These are phyloP conservation scores for Debaryomyces nepalensis DNA, from an alignment of 1,139 yeast species.

Conservation along the genomic window DNA sequence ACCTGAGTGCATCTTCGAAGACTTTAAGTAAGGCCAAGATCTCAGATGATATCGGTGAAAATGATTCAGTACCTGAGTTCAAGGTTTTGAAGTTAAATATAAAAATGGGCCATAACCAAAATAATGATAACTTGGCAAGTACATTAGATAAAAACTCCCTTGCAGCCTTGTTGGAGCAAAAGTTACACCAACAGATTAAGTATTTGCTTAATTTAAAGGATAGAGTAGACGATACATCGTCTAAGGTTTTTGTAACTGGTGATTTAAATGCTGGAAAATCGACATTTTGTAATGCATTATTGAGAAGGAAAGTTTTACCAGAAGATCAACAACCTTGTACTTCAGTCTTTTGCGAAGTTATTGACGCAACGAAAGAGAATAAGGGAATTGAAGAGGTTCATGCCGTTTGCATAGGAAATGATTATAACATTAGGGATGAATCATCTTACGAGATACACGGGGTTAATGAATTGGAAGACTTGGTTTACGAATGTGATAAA, in stretches of 20 bases:
- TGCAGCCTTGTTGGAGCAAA: conserved; percentile 67
- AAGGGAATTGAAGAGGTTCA: conserved; percentile 85
- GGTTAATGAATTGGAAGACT: conserved; percentile 60
- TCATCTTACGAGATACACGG: conserved; percentile 64
- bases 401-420: conserved; percentile 72
- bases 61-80: conserved; percentile 45
- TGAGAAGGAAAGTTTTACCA: conserved; percentile 79
- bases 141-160: conserved; percentile 67
- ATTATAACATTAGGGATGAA: conserved; percentile 64
- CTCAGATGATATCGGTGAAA: conserved; percentile 20
- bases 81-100: conserved; percentile 67
- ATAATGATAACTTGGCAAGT: conserved; percentile 47
- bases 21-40: conserved; percentile 36
- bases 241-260: conserved; percentile 95
- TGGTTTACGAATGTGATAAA: conserved; percentile 76
- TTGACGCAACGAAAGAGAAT: conserved; percentile 77
- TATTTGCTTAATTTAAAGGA: conserved; percentile 78
- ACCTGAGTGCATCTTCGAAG: conserved; percentile 31
- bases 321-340: conserved; percentile 99
- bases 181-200: conserved; percentile 61
- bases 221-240: conserved; percentile 87
- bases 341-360: conserved; percentile 91
- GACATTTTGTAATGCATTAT: conserved; percentile 88
- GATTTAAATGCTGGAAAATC: conserved; percentile 97
- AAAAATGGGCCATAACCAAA: conserved; percentile 56